These are phyloP conservation scores for Nigrospora oryzae DNA, from an alignment of 2,329 filamentous ascomycete species.

Conservation along the genomic window DNA sequence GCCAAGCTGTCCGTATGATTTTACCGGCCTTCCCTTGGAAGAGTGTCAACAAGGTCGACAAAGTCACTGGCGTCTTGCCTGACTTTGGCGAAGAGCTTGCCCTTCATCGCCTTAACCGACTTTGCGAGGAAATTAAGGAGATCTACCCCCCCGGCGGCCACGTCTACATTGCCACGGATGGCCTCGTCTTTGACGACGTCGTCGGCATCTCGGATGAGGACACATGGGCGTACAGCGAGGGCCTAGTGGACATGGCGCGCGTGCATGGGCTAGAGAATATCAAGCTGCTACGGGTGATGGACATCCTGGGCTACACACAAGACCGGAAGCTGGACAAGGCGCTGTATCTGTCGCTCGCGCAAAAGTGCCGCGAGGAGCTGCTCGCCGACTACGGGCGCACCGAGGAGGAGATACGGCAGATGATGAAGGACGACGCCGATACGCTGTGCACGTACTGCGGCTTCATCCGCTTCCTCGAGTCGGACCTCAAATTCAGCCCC, in stretches of 20 bases:
- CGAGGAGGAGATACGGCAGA: neutral
- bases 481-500: neutral
- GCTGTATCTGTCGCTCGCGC: neutral
- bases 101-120: constrained; percentile 25
- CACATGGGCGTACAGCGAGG: constrained; percentile 29
- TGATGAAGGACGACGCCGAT: neutral
- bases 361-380: neutral
- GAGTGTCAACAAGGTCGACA: constrained; percentile 15
- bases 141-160: constrained; percentile 29
- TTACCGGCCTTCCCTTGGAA: constrained; percentile 12
- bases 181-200: constrained; percentile 31
- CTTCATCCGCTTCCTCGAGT: neutral
- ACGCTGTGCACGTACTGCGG: neutral
- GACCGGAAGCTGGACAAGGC: neutral
- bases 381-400: neutral
- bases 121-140: constrained; percentile 27
- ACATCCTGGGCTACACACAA: constrained; percentile 18
- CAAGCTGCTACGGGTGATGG: constrained; percentile 26
- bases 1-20: neutral
- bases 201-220: constrained; percentile 29
- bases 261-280: constrained; percentile 21
- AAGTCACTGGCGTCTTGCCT: constrained; percentile 24
- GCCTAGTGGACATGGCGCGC: constrained; percentile 23
- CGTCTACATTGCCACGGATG: constrained; percentile 32
- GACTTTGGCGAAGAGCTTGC: constrained; percentile 34